Conservation (phyloP, 2,329 filamentous ascomycete species). For the Dichotomopilus funicola region DNA sequence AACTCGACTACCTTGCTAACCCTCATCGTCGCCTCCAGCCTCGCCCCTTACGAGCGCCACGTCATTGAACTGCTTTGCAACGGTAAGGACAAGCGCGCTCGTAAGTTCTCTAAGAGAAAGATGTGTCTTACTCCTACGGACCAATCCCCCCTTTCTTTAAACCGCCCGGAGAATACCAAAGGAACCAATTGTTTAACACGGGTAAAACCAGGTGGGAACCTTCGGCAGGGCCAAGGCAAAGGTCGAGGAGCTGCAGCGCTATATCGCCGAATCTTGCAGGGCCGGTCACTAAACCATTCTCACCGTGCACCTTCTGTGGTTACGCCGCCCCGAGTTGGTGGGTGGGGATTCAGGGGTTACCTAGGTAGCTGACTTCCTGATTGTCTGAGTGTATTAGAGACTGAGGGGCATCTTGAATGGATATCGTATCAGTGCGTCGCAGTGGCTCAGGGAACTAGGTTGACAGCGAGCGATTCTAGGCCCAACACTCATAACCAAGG, state of each 20-base stretch:
- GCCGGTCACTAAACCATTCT: conserved; percentile 48
- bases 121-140: conserved; percentile 26
- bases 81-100: conserved; percentile 97
- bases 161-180: background rate
- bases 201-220: conserved; percentile 70
- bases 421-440: no score
- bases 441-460: no score
- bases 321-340: background rate
- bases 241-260: conserved; percentile 97
- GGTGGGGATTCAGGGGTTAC: no score
- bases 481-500: no score
- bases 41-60: conserved; percentile 94
- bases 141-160: background rate
- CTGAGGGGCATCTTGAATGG: no score
- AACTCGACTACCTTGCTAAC: no score
- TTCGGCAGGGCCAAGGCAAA: conserved; percentile 99
- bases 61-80: conserved; percentile 99
- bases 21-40: conserved; percentile 38
- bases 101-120: conserved; percentile 99
- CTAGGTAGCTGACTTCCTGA: no score
- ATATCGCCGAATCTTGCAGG: conserved; percentile 91
- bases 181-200: conserved; percentile 22
- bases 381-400: no score
- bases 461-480: no score
- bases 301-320: background rate